Evolutionary conservation across 2,329 filamentous ascomycete genomes (phyloP), one percentile per base, ranked within the genome.

Genomic region (Stagonosporopsis rhizophila): DNA sequence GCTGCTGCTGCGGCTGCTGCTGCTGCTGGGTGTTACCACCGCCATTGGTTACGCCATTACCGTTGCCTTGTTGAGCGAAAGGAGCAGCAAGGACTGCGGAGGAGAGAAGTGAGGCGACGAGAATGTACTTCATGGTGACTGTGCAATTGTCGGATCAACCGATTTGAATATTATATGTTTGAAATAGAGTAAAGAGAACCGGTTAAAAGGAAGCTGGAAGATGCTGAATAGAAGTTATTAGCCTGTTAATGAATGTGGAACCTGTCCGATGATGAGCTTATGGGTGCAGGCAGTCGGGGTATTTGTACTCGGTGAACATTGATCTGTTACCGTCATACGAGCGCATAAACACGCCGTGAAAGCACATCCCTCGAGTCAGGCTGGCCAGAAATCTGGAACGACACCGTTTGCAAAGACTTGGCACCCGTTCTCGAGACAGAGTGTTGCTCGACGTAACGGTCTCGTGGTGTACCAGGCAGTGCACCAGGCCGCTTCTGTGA

Each of bases 51-150:
- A n/a, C n/a, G 50, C 38, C 42, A 54, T 64, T 65, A 51, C 41
- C 49, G 19, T 37, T 54, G n/a, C 40, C 60, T 34, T 67, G 63
- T 56, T 68, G 67, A 22, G 72, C 66, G 38, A 69, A 55, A 19
- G 71, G 72, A 58, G 67, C 72, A 57, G 71, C 72, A 44, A 74
- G 60, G 35, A 53, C 70, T 34, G 70, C 69, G 22, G 69, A 71
- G 37, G 66, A 64, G 49, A 74, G 68, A 40, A 75, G 66, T 45
- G 72, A 71, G 52, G 67, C 62, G 61, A 75, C 59, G 54, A 74
- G 60, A 61, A 72, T 67, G 66, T 73, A 74, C 69, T 74, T 74
- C 72, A 75, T 75, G 20, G 46, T 73, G 68, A 64, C 54, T 56
- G 11, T 28, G 57, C 38, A 46, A 56, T 39, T 51, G 23, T 62